These are phyloP conservation scores for Pythium vanterpoolii DNA, from an alignment of 352 stramenopile species.

Conservation along the genomic window DNA sequence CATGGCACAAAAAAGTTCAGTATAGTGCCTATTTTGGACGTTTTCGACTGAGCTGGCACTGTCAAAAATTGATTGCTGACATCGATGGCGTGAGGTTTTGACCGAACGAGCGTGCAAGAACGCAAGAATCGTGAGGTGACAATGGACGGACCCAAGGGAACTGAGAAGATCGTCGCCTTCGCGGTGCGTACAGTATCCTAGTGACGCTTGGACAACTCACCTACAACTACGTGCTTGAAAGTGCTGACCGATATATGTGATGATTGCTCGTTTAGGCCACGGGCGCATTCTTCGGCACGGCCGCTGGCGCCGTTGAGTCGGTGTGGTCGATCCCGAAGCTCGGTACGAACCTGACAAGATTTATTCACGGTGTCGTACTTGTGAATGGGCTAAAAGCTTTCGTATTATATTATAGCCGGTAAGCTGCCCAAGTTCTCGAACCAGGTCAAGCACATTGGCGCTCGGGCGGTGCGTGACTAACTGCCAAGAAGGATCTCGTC, in stretches of 20 bases:
- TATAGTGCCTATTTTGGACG: conserved; percentile 11
- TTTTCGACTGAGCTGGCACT: conserved; percentile 6
- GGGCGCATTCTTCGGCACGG: conserved; percentile 74
- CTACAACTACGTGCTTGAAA: neutral
- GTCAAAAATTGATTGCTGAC: conserved; percentile 15
- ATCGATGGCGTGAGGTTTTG: conserved; percentile 3
- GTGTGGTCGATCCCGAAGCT: conserved; percentile 88
- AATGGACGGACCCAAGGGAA: conserved; percentile 63
- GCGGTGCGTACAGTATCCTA: conserved; percentile 35
- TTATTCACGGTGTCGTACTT: neutral
- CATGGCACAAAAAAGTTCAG: neutral
- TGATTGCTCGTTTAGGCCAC: conserved; percentile 35
- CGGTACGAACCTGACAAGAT: conserved; percentile 32
- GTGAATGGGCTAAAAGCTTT: neutral
- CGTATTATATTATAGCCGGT: conserved; percentile 42
- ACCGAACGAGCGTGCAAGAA: conserved; percentile 12
- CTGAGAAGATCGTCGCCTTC: conserved; percentile 77
- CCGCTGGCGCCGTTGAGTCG: conserved; percentile 74
- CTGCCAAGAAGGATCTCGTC: neutral
- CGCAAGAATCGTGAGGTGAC: conserved; percentile 22
- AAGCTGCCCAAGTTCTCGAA: conserved; percentile 79
- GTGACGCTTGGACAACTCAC: neutral
- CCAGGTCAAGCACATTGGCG: conserved; percentile 79
- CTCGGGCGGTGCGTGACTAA: conserved; percentile 51
- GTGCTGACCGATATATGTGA: neutral